A percentile compares a stretch with the other conserved stretches of the same genome.
Evolutionary conservation across 176 grass and related monocot species (phyloP).

Genomic region (Oryza longistaminata): DNA sequence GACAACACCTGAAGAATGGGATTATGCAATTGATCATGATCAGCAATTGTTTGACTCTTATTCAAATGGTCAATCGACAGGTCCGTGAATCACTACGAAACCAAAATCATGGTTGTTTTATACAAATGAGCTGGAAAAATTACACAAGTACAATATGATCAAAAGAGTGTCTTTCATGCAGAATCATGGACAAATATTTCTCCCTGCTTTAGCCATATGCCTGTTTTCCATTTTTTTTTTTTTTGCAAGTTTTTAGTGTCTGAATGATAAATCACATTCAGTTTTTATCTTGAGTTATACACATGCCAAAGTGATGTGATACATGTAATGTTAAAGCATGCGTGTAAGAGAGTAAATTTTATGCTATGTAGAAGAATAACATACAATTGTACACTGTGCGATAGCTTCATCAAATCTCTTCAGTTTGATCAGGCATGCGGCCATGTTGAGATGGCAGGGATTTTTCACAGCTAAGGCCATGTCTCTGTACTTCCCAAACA

Average conservation of each 20-base stretch:
- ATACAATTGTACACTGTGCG: slow-evolving; percentile 76
- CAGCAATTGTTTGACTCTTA: neutral
- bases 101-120: neutral
- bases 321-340: neutral
- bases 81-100: neutral
- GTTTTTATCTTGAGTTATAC: neutral
- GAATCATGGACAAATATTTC: neutral
- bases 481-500: slow-evolving; percentile 97
- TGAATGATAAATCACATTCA: slow-evolving; percentile 2
- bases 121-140: neutral
- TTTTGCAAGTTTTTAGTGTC: neutral
- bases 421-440: slow-evolving; percentile 83
- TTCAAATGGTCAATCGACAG: slow-evolving; percentile 17
- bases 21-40: neutral
- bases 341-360: neutral
- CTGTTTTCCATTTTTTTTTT: neutral
- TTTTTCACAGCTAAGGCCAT: slow-evolving; percentile 98
- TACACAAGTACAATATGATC: neutral
- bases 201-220: neutral
- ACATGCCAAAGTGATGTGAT: too few relatives aligned
- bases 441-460: slow-evolving; percentile 94
- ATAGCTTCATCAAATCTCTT: slow-evolving; percentile 79
- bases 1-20: slow-evolving; percentile 63
- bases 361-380: slow-evolving; percentile 1
- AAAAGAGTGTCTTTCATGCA: neutral